phyloP scores from a whole-genome alignment of 495 filamentous ascomycete genomes.

The Tuber borchii region DNA sequence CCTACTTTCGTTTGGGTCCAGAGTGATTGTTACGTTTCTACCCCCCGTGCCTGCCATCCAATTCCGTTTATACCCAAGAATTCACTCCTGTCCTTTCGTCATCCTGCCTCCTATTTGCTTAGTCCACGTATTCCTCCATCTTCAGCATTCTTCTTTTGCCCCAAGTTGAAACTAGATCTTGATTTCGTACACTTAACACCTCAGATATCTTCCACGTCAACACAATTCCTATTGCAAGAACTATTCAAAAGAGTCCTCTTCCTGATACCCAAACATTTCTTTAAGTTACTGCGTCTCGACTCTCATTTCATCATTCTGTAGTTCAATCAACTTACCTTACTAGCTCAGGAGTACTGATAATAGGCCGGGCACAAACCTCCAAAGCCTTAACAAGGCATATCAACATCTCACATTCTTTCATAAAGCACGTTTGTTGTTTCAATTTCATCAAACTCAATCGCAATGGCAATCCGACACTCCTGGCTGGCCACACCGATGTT shows the following conservation, averaged over 20 bases:
- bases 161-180: constrained; percentile 32
- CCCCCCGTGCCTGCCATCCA: constrained; percentile 22
- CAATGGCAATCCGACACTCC: constrained; percentile 18
- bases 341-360: constrained; percentile 6
- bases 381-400: constrained; percentile 26
- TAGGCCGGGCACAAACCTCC: not conserved
- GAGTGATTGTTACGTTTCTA: constrained; percentile 28
- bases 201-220: constrained; percentile 36
- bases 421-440: constrained; percentile 10
- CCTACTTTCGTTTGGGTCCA: constrained; percentile 28
- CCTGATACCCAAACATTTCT: constrained; percentile 31
- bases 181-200: constrained; percentile 25
- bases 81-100: constrained; percentile 16
- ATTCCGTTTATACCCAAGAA: constrained; percentile 29
- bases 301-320: constrained; percentile 16
- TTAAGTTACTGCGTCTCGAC: constrained; percentile 25
- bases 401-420: constrained; percentile 4
- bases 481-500: constrained; percentile 30
- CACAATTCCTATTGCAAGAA: constrained; percentile 21
- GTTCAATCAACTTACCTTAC: constrained; percentile 15
- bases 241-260: constrained; percentile 15
- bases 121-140: constrained; percentile 30
- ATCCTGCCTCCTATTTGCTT: constrained; percentile 25
- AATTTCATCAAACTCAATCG: constrained; percentile 6
- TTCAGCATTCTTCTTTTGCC: constrained; percentile 16